phyloP scores from a whole-genome alignment of 805 yeast genomes.

The Metschnikowia dekortorum region DNA sequence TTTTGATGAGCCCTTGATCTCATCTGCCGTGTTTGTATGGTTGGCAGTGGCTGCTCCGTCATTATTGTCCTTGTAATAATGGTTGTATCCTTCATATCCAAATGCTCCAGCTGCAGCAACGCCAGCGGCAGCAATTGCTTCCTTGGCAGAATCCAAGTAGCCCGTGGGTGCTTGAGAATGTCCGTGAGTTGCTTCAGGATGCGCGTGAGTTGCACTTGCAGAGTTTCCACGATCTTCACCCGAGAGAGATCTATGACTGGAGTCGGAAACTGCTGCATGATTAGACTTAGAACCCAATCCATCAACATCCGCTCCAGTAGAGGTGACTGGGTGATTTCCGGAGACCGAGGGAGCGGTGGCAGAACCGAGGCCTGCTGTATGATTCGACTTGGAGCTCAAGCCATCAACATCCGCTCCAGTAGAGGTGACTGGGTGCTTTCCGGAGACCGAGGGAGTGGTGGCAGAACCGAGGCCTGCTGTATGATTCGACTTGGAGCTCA shows the following conservation, averaged over 20 bases:
- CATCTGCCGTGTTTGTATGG: background rate
- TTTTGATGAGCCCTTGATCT: background rate
- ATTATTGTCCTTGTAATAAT: constrained; percentile 9
- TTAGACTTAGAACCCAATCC: background rate
- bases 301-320: background rate
- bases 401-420: background rate
- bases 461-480: too few relatives aligned
- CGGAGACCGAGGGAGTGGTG: too few relatives aligned
- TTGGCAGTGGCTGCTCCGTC: constrained; percentile 5
- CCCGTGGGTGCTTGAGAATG: constrained; percentile 1
- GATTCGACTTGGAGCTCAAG: background rate
- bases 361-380: background rate
- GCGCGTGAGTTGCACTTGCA: constrained; percentile 1
- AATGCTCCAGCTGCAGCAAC: constrained; percentile 20
- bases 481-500: too few relatives aligned
- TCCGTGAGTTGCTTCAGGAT: background rate
- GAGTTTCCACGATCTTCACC: background rate
- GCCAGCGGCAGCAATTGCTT: constrained; percentile 18
- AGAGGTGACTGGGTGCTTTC: too few relatives aligned
- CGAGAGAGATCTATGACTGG: background rate
- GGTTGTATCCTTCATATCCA: constrained; percentile 18
- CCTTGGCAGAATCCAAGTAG: constrained; percentile 12
- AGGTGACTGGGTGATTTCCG: constrained; percentile 8
- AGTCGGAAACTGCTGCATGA: background rate
- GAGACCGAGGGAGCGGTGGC: constrained; percentile 10